Conservation (phyloP, 2,329 filamentous ascomycete species). For the Sporothrix luriei region DNA sequence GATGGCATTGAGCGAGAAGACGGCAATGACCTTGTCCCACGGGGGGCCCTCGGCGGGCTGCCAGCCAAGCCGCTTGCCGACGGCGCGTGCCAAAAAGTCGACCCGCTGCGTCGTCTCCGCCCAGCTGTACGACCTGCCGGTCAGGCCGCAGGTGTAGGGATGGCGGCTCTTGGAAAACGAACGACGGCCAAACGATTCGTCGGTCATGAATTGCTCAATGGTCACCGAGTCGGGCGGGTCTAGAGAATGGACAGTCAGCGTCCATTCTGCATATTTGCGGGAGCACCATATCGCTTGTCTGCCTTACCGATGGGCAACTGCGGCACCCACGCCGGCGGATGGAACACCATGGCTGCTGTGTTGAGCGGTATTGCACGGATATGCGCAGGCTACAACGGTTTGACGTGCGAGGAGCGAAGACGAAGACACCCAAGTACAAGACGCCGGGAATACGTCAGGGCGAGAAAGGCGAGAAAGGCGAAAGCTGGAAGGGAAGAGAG, state of each 20-base stretch:
- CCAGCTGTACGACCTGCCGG: conserved; percentile 36
- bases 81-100: conserved; percentile 46
- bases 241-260: conserved; percentile 33
- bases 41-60: conserved; percentile 68
- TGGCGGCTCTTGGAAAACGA: conserved; percentile 60
- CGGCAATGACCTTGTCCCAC: conserved; percentile 74
- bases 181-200: conserved; percentile 68
- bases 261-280: not conserved
- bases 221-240: conserved; percentile 73
- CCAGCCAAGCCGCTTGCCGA: conserved; percentile 71
- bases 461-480: not conserved
- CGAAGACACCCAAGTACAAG: not conserved
- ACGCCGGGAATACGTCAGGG: too few species aligned
- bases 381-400: not conserved
- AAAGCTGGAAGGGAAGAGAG: too few species aligned
- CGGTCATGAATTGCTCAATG: conserved; percentile 74
- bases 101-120: conserved; percentile 31
- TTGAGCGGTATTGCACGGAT: not conserved
- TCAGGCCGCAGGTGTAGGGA: conserved; percentile 39
- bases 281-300: not conserved
- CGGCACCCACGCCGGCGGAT: conserved; percentile 63
- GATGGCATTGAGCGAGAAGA: conserved; percentile 72
- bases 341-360: conserved; percentile 55
- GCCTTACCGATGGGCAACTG: conserved; percentile 57
- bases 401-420: not conserved